A percentile compares a stretch with the other conserved stretches of the same genome.
Conservation (phyloP, 306 rosid genomes). For the Vigna mungo region DNA sequence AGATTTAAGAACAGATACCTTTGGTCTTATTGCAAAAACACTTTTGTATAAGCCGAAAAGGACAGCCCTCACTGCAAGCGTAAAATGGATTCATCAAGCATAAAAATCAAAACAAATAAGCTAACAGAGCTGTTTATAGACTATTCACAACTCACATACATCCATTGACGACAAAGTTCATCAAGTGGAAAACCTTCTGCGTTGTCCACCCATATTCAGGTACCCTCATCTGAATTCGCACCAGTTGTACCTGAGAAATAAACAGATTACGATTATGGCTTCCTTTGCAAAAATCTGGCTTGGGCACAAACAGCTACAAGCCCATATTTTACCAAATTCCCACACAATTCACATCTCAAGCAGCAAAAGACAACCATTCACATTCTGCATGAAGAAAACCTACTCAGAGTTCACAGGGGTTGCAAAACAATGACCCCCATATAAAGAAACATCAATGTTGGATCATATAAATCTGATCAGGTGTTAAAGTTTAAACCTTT, state of each 20-base stretch:
- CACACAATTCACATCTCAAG: constrained; percentile 27
- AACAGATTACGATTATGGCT: neutral
- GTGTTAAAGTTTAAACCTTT: constrained; percentile 1
- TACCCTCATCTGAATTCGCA: constrained; percentile 75
- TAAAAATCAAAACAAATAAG: neutral
- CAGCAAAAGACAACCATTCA: neutral
- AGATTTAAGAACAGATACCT: constrained; percentile 52
- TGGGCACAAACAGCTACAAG: neutral
- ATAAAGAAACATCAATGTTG: neutral
- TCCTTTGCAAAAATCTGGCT: neutral
- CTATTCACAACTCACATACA: constrained; percentile 58
- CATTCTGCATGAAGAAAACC: neutral
- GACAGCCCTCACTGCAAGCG: constrained; percentile 71
- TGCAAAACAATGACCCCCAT: neutral
- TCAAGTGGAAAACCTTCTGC: constrained; percentile 82
- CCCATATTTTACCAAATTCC: constrained; percentile 19
- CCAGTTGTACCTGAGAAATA: constrained; percentile 61
- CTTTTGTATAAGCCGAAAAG: constrained; percentile 67
- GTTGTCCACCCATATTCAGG: constrained; percentile 88
- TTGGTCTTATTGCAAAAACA: constrained; percentile 61
- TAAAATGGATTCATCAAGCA: constrained; percentile 12
- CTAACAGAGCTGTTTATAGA: neutral
- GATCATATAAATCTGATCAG: constrained; percentile 18
- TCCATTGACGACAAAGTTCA: constrained; percentile 79
- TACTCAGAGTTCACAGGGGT: neutral